These are phyloP conservation scores for Myrica gale DNA, from an alignment of 306 rosid species.

Conservation along the genomic window DNA sequence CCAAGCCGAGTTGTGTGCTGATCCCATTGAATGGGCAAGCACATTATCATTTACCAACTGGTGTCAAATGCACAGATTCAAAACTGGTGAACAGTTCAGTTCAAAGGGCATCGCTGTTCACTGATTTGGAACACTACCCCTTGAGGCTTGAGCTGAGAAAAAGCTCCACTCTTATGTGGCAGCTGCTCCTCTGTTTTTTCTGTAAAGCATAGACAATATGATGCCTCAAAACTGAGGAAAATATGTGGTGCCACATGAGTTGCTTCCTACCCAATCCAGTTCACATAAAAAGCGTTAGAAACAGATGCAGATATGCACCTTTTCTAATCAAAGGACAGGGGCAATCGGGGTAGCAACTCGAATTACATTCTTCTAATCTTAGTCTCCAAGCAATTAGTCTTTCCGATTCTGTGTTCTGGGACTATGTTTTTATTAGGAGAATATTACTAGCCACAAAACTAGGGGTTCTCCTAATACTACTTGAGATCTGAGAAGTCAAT, in stretches of 20 bases:
- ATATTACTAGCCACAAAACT: no score
- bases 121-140: conserved; percentile 7
- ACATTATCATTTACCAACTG: neutral
- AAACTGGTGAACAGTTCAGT: neutral
- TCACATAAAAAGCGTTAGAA: neutral
- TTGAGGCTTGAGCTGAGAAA: conserved; percentile 8
- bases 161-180: conserved; percentile 11
- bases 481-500: neutral
- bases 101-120: neutral
- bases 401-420: no score
- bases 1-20: neutral
- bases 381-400: neutral
- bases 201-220: neutral
- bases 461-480: no score
- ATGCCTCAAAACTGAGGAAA: neutral
- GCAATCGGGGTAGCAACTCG: no score
- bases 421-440: no score
- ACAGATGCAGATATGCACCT: no score
- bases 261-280: neutral
- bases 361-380: neutral
- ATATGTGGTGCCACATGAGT: neutral
- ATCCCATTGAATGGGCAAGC: neutral
- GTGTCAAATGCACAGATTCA: conserved; percentile 11
- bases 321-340: no score
- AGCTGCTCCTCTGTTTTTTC: conserved; percentile 7